Evolutionary conservation across 345 rosid species (phyloP), one percentile per base, ranked within the genome.

Genomic region (Heritiera littoralis): DNA sequence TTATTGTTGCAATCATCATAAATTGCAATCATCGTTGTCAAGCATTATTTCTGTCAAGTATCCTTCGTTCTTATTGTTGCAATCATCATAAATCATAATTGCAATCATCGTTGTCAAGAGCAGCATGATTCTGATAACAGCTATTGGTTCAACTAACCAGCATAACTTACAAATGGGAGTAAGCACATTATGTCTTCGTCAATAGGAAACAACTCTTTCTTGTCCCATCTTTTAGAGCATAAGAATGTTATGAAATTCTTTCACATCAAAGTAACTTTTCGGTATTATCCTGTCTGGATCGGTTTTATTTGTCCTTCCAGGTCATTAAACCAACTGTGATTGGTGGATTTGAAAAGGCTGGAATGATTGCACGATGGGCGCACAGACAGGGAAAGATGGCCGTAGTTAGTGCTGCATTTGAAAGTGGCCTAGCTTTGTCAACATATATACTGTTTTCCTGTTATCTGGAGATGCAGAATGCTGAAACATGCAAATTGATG

Each of bases 281-380:
- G 46, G 15, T 65, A 35, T 49, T 17, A 40, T 41, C 65, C 66
- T 87, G 58, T 78, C 32, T 75, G 10, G 46, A 43, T 75, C 49
- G 35, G 59, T 54, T 68, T 48, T 66, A 46, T 72, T 81, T 77
- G 70, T 43, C 64, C 63, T 80, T 14, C 3, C 85, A 95, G 99
- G 96, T 95, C 38, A 89, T 95, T 70, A 95, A 95, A 87, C 99
- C 98, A 68, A 90, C 93, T 80, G 91, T 89, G 49, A 83, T 95
- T 78, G 98, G 98, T 81, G 98, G 99, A 59, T 90, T 95, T 85
- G 98, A 93, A 85, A 93, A 86, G 77, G 87, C 97, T 52, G 92
- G 93, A 48, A 56, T 85, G 74, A 87, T 93, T 75, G 98, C 98
- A 66, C 84, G 83, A 77, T 92, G 97, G 98, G 99, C 99, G 17